A percentile compares a stretch with the other conserved stretches of the same genome.
These are phyloP conservation scores for Lactarius akahatsu DNA, from an alignment of 768 basidiomycete genomes.

Conservation along the genomic window DNA sequence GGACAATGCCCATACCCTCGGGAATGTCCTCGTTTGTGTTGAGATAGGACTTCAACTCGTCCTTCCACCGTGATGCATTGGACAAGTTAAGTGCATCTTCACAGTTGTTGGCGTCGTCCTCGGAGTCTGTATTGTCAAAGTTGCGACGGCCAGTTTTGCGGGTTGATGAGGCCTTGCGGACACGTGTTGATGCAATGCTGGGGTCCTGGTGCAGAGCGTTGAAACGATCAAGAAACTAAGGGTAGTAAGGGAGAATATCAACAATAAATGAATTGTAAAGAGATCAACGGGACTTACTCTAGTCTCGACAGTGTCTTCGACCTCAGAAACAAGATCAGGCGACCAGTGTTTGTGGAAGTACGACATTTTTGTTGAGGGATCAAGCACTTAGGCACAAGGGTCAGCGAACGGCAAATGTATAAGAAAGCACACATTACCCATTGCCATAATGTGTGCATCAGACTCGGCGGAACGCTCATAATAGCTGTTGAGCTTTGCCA, in stretches of 20 bases:
- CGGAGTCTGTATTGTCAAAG: neutral
- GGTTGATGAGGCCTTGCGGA: neutral
- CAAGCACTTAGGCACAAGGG: neutral
- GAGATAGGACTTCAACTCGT: too few relatives aligned
- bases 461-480: neutral
- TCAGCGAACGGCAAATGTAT: too few relatives aligned
- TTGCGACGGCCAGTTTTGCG: neutral
- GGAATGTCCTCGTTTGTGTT: too few relatives aligned
- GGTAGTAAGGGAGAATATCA: too few relatives aligned
- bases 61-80: too few relatives aligned
- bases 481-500: neutral
- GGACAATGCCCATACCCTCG: too few relatives aligned
- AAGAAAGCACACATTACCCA: neutral
- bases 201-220: accelerated
- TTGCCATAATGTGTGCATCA: neutral
- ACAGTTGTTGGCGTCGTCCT: neutral
- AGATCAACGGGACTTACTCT: neutral
- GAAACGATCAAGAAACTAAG: neutral
- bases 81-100: too few relatives aligned
- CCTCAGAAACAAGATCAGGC: neutral
- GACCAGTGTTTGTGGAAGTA: neutral
- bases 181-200: too few relatives aligned
- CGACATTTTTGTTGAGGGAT: neutral
- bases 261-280: too few relatives aligned
- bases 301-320: neutral